Percentiles rank a stretch among this genome's conserved stretches.
These are phyloP conservation scores for Metarhizium rileyi DNA, from an alignment of 2,329 filamentous ascomycete species.

Conservation along the genomic window DNA sequence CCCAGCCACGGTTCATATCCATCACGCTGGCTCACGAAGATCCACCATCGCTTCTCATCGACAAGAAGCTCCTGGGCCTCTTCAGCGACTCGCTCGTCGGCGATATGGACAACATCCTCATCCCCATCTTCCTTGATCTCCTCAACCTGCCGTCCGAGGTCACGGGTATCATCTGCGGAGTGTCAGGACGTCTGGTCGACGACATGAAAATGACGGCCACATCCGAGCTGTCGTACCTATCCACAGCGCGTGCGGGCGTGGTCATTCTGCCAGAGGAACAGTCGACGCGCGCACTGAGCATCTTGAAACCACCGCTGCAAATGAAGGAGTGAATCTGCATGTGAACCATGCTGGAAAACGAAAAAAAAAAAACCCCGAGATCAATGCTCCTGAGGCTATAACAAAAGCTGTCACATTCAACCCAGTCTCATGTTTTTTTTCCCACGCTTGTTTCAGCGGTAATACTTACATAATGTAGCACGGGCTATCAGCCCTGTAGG, in stretches of 20 bases:
- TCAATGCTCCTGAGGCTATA: neutral
- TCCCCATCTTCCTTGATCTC: conserved; percentile 85
- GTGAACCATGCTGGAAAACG: neutral
- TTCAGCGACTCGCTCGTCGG: conserved; percentile 70
- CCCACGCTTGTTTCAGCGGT: neutral
- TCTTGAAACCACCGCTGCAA: conserved; percentile 46
- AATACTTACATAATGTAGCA: neutral
- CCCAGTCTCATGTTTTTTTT: neutral
- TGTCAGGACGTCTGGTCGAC: conserved; percentile 72
- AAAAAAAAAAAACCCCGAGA: neutral
- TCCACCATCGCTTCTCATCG: conserved; percentile 62
- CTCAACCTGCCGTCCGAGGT: conserved; percentile 73
- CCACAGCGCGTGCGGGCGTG: conserved; percentile 77
- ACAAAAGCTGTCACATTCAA: neutral
- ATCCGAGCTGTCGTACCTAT: conserved; percentile 82
- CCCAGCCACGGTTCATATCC: conserved; percentile 61
- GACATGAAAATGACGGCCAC: conserved; percentile 48
- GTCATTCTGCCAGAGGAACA: conserved; percentile 76
- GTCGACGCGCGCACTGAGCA: conserved; percentile 61
- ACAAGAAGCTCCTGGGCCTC: conserved; percentile 54
- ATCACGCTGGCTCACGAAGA: conserved; percentile 65
- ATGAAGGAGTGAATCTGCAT: conserved; percentile 17
- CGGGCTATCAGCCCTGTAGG: neutral
- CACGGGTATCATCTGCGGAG: conserved; percentile 89
- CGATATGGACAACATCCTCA: conserved; percentile 58